Evolutionary conservation across 2,329 filamentous ascomycete species (phyloP), one percentile per base, ranked within the genome.

Genomic region (Apiospora phragmitis): DNA sequence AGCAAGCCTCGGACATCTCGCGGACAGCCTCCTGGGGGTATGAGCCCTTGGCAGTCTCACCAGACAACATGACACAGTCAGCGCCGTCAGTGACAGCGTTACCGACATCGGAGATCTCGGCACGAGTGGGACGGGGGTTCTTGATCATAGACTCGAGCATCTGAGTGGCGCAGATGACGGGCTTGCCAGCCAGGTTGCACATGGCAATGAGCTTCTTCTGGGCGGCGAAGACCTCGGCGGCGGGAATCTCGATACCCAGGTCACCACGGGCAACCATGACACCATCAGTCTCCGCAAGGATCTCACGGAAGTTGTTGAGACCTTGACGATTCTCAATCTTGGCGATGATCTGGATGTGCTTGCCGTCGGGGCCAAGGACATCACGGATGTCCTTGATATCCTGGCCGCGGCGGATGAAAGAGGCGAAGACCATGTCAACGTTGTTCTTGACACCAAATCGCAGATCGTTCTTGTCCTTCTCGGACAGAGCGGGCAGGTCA

Each of bases 191-290:
- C 81, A 98, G 91, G 89, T 99, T 99, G 91, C 96, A 99, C 92
- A 98, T 98, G 85, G 96, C 95, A 84, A 99, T 99, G 90, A 99
- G 95, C 94, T 99, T 99, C 93, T 99, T 99, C 89, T 99, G 96
- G 70, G 96, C 96, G 77, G 97, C 94, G 85, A 99, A 99, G 76
- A 99, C 96, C 89, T 99, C 96, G 75, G 95, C 94, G 73, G 96
- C 95, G 67, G 96, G 95, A 78, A 99, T 99, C 87, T 99, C 96
- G 79, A 99, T 99, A 88, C 96, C 96, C 75, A 97, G 87, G 81
- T 98, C 96, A 87, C 96, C 96, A 90, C 96, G 95, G 79, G 96
- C 96, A 77, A 99, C 96, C 96, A 99, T 99, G 87, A 99, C 95
- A 89, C 96, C 96, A 83, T 99, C 96, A 7, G 96, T 98, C 87